Evolutionary conservation across 768 basidiomycete species (phyloP), one percentile per base, ranked within the genome.

Genomic region (Termitomyces sp.): DNA sequence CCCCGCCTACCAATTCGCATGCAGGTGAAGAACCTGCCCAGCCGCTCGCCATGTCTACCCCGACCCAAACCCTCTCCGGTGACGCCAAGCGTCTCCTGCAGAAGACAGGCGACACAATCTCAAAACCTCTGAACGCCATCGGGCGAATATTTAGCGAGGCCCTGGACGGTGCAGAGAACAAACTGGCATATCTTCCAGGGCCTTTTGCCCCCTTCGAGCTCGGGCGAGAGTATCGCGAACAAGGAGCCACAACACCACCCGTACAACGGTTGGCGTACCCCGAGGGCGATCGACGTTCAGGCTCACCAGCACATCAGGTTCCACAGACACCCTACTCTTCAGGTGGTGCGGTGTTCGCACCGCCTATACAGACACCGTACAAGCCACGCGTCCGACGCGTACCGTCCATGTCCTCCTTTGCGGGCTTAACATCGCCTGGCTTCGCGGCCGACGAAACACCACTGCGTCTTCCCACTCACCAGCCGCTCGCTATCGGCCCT

Each of bases 1-100:
- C 53, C 11, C 40, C 61, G 10, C 50, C 60, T 17, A 34, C 69
- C 21, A 76, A 78, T 51, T 75, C 84, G 0, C 86, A 87, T 57
- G 82, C 83, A 10, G 95, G 95, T 32, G 94, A 96, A 74, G 95
- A 96, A 68, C 90, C 94, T 4, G 95, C 95, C 0, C 81, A 87
- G 62, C 88, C 86, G 0, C 81, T 96, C 10, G 73, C 90, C 0
- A 73, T 92, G 9, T 79, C 84, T 5, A 75, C 82, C 10, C 79
- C 88, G 1, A 73, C 76, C 0, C 79, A 80, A 65, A 76, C 75
- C 0, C 65, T 83, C 21, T 76, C 77, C 0, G 85, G 90, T 52
- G 93, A 95, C 65, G 94, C 93, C 1, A 84, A 83, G 38, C 81
- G 87, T 23, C 81, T 96, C 31, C 78, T 96, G 43, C 94, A 94